Conservation (phyloP, 2,329 filamentous ascomycete species). For the Aspergillus jensenii region DNA sequence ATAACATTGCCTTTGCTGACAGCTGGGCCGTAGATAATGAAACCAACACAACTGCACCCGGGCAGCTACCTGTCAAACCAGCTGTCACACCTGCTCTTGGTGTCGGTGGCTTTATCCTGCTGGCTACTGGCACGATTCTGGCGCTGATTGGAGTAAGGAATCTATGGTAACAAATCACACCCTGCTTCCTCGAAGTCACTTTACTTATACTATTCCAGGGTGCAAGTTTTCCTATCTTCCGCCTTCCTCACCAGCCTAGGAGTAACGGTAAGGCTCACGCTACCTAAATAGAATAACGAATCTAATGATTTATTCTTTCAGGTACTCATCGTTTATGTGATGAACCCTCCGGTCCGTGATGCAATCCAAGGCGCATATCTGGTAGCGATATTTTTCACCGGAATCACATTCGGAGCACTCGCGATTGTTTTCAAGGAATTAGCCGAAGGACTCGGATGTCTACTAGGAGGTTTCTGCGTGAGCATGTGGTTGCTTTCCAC, state of each 20-base stretch:
- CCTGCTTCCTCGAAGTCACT: not conserved
- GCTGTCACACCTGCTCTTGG: constrained; percentile 77
- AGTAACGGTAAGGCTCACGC: constrained; percentile 55
- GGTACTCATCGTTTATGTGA: constrained; percentile 83
- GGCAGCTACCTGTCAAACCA: constrained; percentile 68
- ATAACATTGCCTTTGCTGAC: not conserved
- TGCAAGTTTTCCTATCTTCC: constrained; percentile 78
- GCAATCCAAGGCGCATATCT: constrained; percentile 84
- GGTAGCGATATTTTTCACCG: constrained; percentile 72
- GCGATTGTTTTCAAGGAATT: constrained; percentile 80
- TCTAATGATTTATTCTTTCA: constrained; percentile 13
- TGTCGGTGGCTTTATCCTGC: constrained; percentile 73
- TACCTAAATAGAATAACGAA: not conserved
- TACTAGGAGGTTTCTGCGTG: constrained; percentile 82
- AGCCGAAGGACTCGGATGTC: constrained; percentile 78
- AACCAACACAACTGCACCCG: constrained; percentile 22
- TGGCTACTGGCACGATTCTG: constrained; percentile 70
- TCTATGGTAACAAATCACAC: constrained; percentile 49
- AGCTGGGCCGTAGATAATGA: constrained; percentile 13
- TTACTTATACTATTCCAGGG: constrained; percentile 31
- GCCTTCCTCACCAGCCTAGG: constrained; percentile 71
- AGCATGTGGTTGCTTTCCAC: constrained; percentile 89
- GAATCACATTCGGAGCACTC: constrained; percentile 69
- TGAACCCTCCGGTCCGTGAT: constrained; percentile 72
- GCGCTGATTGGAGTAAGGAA: constrained; percentile 81